Evolutionary conservation across 1,139 yeast genomes (phyloP).

Genomic region (Suhomyces atakaporum): DNA sequence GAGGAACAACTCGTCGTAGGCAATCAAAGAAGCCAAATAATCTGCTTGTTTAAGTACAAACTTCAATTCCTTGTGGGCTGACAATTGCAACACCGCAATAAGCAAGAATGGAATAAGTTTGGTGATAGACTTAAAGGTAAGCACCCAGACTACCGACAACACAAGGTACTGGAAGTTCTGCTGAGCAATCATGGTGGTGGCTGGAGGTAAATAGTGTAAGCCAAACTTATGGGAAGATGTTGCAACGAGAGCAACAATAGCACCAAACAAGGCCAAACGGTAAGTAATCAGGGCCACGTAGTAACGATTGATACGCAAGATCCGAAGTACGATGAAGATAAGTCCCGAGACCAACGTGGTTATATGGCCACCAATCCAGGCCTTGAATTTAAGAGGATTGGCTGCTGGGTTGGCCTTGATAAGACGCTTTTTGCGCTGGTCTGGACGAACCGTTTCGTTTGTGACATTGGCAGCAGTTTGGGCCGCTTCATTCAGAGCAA

Average conservation of each 20-base stretch:
- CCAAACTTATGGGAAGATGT: slow-evolving; percentile 63
- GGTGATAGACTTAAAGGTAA: slow-evolving; percentile 65
- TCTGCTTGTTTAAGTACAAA: slow-evolving; percentile 42
- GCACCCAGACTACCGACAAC: slow-evolving; percentile 58
- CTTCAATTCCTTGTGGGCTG: slow-evolving; percentile 39
- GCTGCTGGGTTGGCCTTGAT: slow-evolving; percentile 42
- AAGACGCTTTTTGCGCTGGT: slow-evolving; percentile 35
- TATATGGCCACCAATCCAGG: slow-evolving; percentile 67
- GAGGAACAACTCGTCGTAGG: slow-evolving; percentile 61
- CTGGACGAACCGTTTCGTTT: slow-evolving; percentile 26
- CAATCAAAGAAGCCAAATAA: slow-evolving; percentile 50
- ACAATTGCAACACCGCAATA: slow-evolving; percentile 59
- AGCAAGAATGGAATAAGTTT: slow-evolving; percentile 62
- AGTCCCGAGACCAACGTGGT: slow-evolving; percentile 52
- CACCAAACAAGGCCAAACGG: slow-evolving; percentile 58
- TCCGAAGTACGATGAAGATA: slow-evolving; percentile 49
- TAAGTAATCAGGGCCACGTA: slow-evolving; percentile 51
- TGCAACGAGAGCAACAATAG: slow-evolving; percentile 52
- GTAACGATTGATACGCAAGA: slow-evolving; percentile 45
- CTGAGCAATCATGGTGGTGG: slow-evolving; percentile 59
- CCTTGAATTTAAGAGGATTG: slow-evolving; percentile 45
- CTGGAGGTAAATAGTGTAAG: slow-evolving; percentile 51
- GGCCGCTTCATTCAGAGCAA: slow-evolving; percentile 2
- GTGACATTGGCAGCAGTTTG: slow-evolving; percentile 16
- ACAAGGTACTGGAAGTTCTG: slow-evolving; percentile 68